A percentile compares a stretch with the other conserved stretches of the same genome.
Conservation (phyloP, 2,329 filamentous ascomycete genomes). For the Spiromastix sp. region DNA sequence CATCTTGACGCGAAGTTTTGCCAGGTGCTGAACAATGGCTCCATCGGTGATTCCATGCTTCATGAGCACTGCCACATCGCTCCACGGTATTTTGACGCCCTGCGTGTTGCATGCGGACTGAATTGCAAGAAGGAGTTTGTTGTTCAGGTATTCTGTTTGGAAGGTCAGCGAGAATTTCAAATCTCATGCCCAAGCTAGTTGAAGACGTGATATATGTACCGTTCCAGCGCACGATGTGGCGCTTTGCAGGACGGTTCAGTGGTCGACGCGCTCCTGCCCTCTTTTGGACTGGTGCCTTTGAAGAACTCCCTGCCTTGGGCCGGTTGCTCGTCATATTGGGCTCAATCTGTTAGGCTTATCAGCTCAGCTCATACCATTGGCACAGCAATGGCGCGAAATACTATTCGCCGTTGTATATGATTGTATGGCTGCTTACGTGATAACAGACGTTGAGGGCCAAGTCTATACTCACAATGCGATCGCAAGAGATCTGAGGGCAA, state of each 20-base stretch:
- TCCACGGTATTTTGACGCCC: conserved; percentile 34
- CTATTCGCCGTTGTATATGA: too few species aligned
- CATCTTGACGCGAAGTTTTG: conserved; percentile 33
- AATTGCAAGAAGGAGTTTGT: conserved; percentile 31
- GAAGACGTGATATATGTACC: conserved; percentile 19
- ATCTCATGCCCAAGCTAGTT: not conserved
- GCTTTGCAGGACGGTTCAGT: conserved; percentile 21
- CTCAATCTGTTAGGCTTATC: too few species aligned
- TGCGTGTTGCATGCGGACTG: conserved; percentile 30
- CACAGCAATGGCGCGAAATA: too few species aligned
- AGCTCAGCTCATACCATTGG: too few species aligned
- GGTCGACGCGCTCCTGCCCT: conserved; percentile 7
- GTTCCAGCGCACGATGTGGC: conserved; percentile 33
- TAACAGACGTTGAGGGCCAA: too few species aligned
- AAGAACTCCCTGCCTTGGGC: not conserved
- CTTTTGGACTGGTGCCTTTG: not conserved
- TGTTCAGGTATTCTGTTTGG: conserved; percentile 31
- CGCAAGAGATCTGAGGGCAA: too few species aligned
- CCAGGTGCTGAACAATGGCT: conserved; percentile 37
- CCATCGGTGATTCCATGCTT: conserved; percentile 31
- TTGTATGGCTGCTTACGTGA: too few species aligned
- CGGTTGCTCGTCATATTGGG: not conserved
- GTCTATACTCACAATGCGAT: too few species aligned
- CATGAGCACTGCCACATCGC: conserved; percentile 29
- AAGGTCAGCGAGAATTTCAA: conserved; percentile 10